phyloP scores from a whole-genome alignment of 2,329 filamentous ascomycete genomes.

The Microcyclospora tardicrescens region DNA sequence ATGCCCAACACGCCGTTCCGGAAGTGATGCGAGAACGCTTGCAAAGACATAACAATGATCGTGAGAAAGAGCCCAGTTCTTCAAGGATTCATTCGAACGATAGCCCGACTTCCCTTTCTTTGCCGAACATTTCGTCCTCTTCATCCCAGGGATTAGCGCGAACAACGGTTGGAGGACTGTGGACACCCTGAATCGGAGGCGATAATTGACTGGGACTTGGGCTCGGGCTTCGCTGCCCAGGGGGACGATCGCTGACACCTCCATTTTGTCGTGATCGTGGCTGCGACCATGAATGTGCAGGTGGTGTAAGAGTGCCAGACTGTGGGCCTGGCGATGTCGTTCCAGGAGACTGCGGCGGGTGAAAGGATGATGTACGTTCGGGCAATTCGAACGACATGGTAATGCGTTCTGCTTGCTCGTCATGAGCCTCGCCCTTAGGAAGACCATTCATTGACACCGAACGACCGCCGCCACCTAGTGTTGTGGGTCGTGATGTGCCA shows the following conservation, averaged over 20 bases:
- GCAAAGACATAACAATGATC: too few species aligned
- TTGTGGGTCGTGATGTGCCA: slow-evolving; percentile 7
- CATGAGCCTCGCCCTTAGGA: slow-evolving; percentile 15
- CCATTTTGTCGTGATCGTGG: neutral
- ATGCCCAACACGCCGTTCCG: too few species aligned
- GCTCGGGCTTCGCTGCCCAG: slow-evolving; percentile 2
- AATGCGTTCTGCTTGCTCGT: slow-evolving; percentile 29
- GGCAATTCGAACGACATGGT: slow-evolving; percentile 32
- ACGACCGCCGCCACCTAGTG: slow-evolving; percentile 4
- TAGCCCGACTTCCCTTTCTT: slow-evolving; percentile 37
- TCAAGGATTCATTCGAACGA: slow-evolving; percentile 27
- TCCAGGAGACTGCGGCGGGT: slow-evolving; percentile 1
- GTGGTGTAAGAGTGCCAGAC: neutral
- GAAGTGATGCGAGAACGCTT: too few species aligned
- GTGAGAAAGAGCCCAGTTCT: neutral
- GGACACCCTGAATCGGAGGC: neutral
- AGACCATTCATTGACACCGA: neutral
- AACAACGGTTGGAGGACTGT: slow-evolving; percentile 11
- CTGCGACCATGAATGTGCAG: slow-evolving; percentile 1
- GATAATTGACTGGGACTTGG: slow-evolving; percentile 1
- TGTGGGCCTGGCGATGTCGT: neutral
- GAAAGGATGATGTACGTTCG: slow-evolving; percentile 1
- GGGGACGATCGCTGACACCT: neutral
- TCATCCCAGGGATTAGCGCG: slow-evolving; percentile 35
- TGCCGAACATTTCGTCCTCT: slow-evolving; percentile 34